Evolutionary conservation across 1,284 basidiomycete species (phyloP), one percentile per base, ranked within the genome.

Genomic region (Apiotrichum gamsii): DNA sequence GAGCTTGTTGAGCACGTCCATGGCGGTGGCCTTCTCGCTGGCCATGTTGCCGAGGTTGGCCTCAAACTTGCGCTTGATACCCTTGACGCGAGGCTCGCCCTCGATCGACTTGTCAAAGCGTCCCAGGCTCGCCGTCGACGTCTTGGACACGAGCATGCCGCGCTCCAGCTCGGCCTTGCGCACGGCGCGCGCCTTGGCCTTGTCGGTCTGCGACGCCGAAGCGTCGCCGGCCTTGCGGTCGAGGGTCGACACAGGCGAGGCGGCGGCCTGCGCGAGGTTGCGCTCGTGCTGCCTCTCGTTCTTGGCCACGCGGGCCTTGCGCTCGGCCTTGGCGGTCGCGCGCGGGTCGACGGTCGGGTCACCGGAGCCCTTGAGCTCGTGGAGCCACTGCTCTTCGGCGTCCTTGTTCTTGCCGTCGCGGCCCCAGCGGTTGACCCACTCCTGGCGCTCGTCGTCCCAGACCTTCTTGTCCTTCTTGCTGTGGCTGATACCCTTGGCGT

Each of bases 381-480:
- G 84, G 53, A 95, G 79, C 94, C 94, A 97, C 68, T 93, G 87
- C 14, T 82, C 81, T 74, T 97, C 90, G 20, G 74, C 72, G 54
- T 90, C 80, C 75, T 83, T 93, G 70, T 97, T 97, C 75, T 89
- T 90, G 21, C 88, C 90, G 53, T 82, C 82, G 66, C 80, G 82
- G 1, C 95, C 94, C 94, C 94, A 99, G 43, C 88, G 77, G 45
- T 84, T 80, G 13, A 95, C 87, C 87, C 90, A 98, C 33, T 88
- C 87, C 72, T 94, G 87, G 60, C 79, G 81, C 69, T 93, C 90
- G 60, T 97, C 94, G 72, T 99, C 93, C 84, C 88, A 99, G 8
- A 85, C 81, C 66, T 84, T 83, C 75, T 81, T 86, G 34, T 96
- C 90, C 49, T 80, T 81, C 57, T 78, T 82, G 65, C 77, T 83